Base-by-base conservation (phyloP, 2,329 filamentous ascomycete genomes). In the Botrytis fabae region DNA sequence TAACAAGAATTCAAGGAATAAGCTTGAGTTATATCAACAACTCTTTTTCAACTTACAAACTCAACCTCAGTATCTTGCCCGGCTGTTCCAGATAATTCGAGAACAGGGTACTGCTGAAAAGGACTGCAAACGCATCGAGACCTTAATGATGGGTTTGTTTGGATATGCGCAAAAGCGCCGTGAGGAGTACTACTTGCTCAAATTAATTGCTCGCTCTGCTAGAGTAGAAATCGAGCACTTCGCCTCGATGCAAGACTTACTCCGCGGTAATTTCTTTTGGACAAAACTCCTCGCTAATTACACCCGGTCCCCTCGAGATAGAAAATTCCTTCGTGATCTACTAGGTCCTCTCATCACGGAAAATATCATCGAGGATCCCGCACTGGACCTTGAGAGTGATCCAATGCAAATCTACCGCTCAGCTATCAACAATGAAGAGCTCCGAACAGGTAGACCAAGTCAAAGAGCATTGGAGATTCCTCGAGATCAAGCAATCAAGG, bases 21-120 rank as follows among this genome's bases (percentile, higher is more conserved):
- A 98, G 86, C 88, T 99, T 1, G 95, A 98, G 78, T 93, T 94
- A 38, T 99, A 99, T 81, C 97, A 99, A 82, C 94, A 98, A 80
- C 88, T 99, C 22, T 99, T 99, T 85, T 98, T 99, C 85, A 92
- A 95, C 75, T 88, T 99, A 6, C 96, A 99, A 81, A 99, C 96
- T 0, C 97, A 99, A 79, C 93, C 96, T 5, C 93, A 97, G 76
- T 99, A 99, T 80, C 88, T 99, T 60, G 93, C 95, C 42, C 89
- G 95, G 20, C 86, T 98, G 1, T 98, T 98, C 86, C 91, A 90
- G 81, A 89, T 92, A 61, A 84, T 98, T 44, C 91, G 94, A 44
- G 93, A 97, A 82, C 89, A 93, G 78, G 93, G 92, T 60, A 93
- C 93, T 1, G 86, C 94, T 0, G 96, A 99, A 79, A 97, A 96